Base-by-base conservation (phyloP, 129 eudicot genomes). In the Logfia minima region DNA sequence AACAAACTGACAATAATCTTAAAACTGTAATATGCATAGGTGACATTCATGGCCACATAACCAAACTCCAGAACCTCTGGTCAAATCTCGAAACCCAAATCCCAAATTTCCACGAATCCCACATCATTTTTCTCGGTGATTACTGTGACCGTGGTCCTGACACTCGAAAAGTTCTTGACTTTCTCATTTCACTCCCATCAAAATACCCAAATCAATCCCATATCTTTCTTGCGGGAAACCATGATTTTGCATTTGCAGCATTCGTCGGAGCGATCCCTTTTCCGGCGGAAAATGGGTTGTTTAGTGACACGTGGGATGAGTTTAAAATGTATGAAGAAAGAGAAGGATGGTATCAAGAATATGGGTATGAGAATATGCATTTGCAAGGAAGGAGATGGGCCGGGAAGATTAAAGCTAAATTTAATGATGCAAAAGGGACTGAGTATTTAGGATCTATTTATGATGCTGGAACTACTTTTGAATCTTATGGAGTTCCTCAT, bases 381-480 rank as follows among this genome's bases (percentile, higher is more conserved):
- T 65, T 93, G 89, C 96, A 93, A 58, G 97, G 88, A 10, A 90
- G 98, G 71, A 90, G 96, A 56, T 93, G 98, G 98, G 89, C 83
- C 67, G 98, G 97, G 52, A 82, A 76, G 60, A 84, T 85, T 43
- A 81, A 77, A 48, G 97, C 70, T 2, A 83, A 74, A 19, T 86
- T 82, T 68, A 90, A 90, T 89, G 72, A 77, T 72, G 85, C 65
- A 0, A 90, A 93, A 81, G 88, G 88, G 8, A 90, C 68, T 0
- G 88, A 90, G 45, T 93, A 85, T 77, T 61, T 83, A 75, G 97
- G 98, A 2, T 90, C 97, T 0, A 93, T 90, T 72, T 90, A 88
- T 72, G 97, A 93, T 87, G 97, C 91, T 24, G 92, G 66, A 0
- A 84, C 98, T 5, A 93, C 98, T 19, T 93, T 93, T 63, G 79